Conservation (phyloP, 2,329 filamentous ascomycete species). For the Penicillium sp. region DNA sequence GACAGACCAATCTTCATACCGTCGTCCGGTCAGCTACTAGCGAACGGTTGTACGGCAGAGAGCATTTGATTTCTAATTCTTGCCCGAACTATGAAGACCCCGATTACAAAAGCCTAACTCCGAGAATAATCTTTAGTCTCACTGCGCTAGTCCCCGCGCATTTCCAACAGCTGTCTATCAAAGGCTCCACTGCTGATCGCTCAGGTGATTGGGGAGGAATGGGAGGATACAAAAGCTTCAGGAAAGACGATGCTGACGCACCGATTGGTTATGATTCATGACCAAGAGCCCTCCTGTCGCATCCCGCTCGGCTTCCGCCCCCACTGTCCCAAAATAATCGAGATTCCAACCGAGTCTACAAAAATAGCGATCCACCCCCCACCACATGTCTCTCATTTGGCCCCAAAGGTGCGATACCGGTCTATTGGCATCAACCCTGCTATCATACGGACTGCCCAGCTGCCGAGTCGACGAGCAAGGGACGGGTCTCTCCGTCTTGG, state of each 20-base stretch:
- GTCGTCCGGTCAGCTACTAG: no score
- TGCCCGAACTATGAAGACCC: background rate
- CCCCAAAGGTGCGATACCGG: background rate
- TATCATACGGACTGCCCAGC: background rate
- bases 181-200: background rate
- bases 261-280: background rate
- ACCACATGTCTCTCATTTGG: constrained; percentile 16
- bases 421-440: background rate
- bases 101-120: background rate
- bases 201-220: background rate
- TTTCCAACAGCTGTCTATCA: background rate
- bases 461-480: constrained; percentile 26
- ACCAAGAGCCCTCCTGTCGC: background rate
- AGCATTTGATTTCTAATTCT: background rate
- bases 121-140: background rate
- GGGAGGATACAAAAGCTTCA: background rate
- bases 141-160: background rate
- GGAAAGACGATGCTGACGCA: background rate
- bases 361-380: constrained; percentile 12
- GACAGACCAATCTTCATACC: no score
- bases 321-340: constrained; percentile 11
- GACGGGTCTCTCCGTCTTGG: constrained; percentile 26
- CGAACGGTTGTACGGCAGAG: background rate
- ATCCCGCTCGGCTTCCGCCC: constrained; percentile 7
- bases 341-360: background rate